Conservation (phyloP, 345 rosid species). For the Combretum micranthum region DNA sequence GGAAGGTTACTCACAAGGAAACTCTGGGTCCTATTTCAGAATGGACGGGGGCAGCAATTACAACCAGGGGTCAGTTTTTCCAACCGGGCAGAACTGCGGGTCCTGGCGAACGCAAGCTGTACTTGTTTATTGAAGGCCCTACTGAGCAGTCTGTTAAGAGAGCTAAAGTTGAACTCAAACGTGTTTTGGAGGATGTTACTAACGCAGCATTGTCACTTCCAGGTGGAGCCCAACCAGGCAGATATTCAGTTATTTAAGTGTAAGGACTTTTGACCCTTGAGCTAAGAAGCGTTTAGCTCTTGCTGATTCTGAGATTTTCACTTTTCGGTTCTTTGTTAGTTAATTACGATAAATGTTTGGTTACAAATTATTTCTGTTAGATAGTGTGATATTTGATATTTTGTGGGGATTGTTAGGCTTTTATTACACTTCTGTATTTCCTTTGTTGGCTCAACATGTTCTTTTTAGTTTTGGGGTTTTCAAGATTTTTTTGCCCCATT, state of each 20-base stretch:
- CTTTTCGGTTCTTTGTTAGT: too few species aligned
- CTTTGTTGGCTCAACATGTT: too few species aligned
- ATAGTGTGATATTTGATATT: too few species aligned
- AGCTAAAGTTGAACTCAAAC: constrained; percentile 81
- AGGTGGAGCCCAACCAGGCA: constrained; percentile 86
- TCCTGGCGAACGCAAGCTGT: constrained; percentile 86
- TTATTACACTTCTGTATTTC: too few species aligned
- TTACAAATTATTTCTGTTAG: too few species aligned
- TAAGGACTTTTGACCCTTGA: constrained; percentile 21
- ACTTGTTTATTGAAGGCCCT: constrained; percentile 90
- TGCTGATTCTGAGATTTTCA: too few species aligned
- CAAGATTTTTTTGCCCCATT: too few species aligned
- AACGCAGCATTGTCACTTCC: constrained; percentile 78
- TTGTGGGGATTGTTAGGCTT: too few species aligned
- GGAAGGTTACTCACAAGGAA: constrained; percentile 99
- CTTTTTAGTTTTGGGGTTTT: too few species aligned
- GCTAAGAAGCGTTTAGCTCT: too few species aligned
- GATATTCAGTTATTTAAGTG: constrained; percentile 79
- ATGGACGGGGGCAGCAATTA: constrained; percentile 95
- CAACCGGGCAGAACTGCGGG: constrained; percentile 61
- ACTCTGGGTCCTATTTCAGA: constrained; percentile 95
- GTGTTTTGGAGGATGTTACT: constrained; percentile 84
- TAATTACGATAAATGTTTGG: too few species aligned
- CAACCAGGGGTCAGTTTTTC: constrained; percentile 80
- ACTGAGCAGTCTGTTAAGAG: constrained; percentile 80